phyloP scores from a whole-genome alignment of 345 rosid genomes.

The Barbarea vulgaris region DNA sequence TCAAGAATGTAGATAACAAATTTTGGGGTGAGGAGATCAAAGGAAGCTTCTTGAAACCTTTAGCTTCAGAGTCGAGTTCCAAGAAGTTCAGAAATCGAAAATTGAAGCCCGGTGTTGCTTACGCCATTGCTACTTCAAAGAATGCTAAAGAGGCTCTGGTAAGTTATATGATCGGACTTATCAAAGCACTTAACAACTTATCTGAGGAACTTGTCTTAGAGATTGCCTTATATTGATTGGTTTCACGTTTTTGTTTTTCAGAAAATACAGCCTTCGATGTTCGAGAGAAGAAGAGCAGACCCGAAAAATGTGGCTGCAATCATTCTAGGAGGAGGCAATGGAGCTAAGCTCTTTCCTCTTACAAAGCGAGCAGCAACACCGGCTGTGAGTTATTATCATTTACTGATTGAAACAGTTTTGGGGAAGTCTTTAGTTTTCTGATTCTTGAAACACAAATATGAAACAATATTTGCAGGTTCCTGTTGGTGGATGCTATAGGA shows the following conservation, averaged over 20 bases:
- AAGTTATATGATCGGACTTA: constrained; percentile 22
- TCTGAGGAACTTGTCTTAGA: not conserved
- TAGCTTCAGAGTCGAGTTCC: constrained; percentile 43
- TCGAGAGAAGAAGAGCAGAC: constrained; percentile 63
- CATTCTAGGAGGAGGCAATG: constrained; percentile 94
- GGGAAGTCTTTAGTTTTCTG: constrained; percentile 12
- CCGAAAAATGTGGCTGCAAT: constrained; percentile 87
- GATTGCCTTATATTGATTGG: not conserved
- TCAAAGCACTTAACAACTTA: not conserved
- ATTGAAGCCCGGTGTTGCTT: constrained; percentile 57
- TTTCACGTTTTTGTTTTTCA: constrained; percentile 33
- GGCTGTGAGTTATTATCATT: constrained; percentile 58
- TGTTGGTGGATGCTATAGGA: constrained; percentile 91
- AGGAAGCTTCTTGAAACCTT: constrained; percentile 50
- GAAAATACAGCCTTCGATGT: constrained; percentile 52
- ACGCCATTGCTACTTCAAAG: constrained; percentile 68
- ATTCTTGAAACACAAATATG: constrained; percentile 2
- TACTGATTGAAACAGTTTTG: not conserved
- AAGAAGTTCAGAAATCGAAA: constrained; percentile 41
- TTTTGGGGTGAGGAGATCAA: constrained; percentile 64
- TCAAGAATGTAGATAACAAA: constrained; percentile 46
- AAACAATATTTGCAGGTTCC: constrained; percentile 64
- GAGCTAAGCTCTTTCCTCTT: constrained; percentile 90
- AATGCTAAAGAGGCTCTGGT: constrained; percentile 64
- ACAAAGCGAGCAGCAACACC: constrained; percentile 91